A percentile compares a stretch with the other conserved stretches of the same genome.
phyloP scores from a whole-genome alignment of 192 early-diverging fungal genomes.

The Polychytrium aggregatum region DNA sequence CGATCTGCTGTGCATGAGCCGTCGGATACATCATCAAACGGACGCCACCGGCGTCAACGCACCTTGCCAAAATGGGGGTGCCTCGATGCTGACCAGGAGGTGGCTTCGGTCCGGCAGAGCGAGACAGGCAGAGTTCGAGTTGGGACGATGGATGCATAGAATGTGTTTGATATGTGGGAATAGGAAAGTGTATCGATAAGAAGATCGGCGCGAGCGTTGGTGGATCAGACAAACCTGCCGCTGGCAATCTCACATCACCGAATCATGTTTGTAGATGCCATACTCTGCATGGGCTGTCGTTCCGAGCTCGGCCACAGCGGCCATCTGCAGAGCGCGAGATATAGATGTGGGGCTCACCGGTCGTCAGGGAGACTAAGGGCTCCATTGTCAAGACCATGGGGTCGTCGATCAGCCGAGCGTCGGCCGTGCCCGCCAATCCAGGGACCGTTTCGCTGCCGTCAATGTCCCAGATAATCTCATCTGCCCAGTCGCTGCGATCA shows the following conservation, averaged over 20 bases:
- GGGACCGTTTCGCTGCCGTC: slow-evolving; percentile 30
- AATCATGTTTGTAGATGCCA: no score
- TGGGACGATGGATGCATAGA: no score
- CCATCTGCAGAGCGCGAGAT: not conserved
- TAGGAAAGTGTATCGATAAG: no score
- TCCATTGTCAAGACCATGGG: slow-evolving; percentile 12
- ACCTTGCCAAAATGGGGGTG: no score
- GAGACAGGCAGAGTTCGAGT: no score
- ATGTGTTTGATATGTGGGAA: no score
- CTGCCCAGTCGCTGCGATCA: slow-evolving; percentile 63
- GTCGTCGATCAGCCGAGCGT: slow-evolving; percentile 6
- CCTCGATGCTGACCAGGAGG: no score
- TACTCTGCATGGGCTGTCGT: not conserved
- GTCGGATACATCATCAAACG: not conserved
- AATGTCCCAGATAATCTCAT: slow-evolving; percentile 72
- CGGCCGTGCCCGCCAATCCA: not conserved
- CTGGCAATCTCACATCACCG: no score
- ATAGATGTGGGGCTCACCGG: not conserved
- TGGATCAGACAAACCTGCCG: no score
- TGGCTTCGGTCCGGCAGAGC: no score
- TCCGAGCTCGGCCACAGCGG: not conserved
- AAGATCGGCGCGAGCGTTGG: no score
- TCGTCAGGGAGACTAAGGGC: slow-evolving; percentile 41
- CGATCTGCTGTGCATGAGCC: not conserved
- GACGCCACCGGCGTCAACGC: no score